phyloP scores from a whole-genome alignment of 768 basidiomycete species.

The Trametes villosa region DNA sequence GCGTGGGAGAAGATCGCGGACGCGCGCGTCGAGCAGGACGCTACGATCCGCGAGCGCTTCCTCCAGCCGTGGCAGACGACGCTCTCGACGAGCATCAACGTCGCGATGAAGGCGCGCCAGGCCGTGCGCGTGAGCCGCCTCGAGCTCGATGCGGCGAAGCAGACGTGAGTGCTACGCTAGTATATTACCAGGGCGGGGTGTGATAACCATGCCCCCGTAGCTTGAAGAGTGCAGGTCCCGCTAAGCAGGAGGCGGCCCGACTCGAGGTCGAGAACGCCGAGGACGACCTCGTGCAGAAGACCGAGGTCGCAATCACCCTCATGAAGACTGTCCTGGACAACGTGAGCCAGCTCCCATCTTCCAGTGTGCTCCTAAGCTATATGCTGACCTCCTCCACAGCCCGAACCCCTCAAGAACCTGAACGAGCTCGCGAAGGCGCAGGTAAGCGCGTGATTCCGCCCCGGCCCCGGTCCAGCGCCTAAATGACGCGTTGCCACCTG shows the following conservation, averaged over 20 bases:
- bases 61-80: constrained; percentile 89
- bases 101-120: constrained; percentile 92
- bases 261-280: constrained; percentile 93
- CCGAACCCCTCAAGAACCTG: constrained; percentile 94
- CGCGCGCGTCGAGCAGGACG: constrained; percentile 83
- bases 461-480: background rate
- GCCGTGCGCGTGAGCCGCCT: constrained; percentile 79
- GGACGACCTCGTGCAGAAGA: constrained; percentile 97
- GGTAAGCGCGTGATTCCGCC: constrained; percentile 36
- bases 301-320: constrained; percentile 93
- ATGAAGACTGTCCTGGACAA: constrained; percentile 99
- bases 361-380: background rate
- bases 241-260: constrained; percentile 88
- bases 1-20: constrained; percentile 85
- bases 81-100: constrained; percentile 76
- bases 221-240: constrained; percentile 74
- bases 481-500: background rate
- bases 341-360: constrained; percentile 52
- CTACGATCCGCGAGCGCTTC: constrained; percentile 65
- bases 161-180: constrained; percentile 57
- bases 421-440: constrained; percentile 93
- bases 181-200: background rate
- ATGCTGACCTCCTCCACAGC: constrained; percentile 49
- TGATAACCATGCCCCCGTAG: constrained; percentile 42
- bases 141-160: constrained; percentile 91